phyloP scores from a whole-genome alignment of 1,139 yeast genomes.

The Saccharomyces hybrid region DNA sequence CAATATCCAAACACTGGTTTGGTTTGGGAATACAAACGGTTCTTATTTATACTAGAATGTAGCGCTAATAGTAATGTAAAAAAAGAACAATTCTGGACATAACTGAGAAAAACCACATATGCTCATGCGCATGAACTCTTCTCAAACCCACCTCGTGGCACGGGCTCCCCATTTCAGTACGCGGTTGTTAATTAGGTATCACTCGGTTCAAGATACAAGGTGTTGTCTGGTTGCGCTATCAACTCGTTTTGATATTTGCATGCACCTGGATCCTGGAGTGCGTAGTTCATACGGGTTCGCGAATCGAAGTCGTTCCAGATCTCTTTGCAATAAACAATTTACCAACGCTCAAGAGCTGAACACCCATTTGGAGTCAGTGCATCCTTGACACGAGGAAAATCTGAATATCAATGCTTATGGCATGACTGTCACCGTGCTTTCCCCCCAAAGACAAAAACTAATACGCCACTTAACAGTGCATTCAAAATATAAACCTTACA shows the following conservation, averaged over 20 bases:
- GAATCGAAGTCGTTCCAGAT: not conserved
- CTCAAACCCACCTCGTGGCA: not conserved
- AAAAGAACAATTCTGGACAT: not conserved
- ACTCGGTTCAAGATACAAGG: not conserved
- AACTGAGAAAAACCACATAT: not conserved
- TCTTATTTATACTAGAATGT: not conserved
- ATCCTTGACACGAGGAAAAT: slow-evolving; percentile 64
- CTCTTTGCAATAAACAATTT: slow-evolving; percentile 44
- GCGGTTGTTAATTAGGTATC: not conserved
- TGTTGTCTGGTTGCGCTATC: not conserved
- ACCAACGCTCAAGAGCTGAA: slow-evolving; percentile 53
- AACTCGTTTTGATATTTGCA: not conserved
- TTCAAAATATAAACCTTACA: slow-evolving; percentile 72
- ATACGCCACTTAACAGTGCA: slow-evolving; percentile 82
- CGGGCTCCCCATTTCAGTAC: not conserved
- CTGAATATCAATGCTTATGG: slow-evolving; percentile 71
- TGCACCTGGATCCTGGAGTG: not conserved
- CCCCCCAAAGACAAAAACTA: slow-evolving; percentile 73
- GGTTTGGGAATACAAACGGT: not conserved
- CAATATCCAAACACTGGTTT: not conserved
- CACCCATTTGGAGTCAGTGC: slow-evolving; percentile 57
- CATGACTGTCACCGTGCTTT: slow-evolving; percentile 67
- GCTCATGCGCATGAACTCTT: not conserved
- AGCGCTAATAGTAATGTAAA: not conserved
- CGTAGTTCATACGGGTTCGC: not conserved